Percentiles rank a stretch among this genome's conserved stretches.
phyloP scores from a whole-genome alignment of 164 flowering plant genomes.

The Sextonia rubra region DNA sequence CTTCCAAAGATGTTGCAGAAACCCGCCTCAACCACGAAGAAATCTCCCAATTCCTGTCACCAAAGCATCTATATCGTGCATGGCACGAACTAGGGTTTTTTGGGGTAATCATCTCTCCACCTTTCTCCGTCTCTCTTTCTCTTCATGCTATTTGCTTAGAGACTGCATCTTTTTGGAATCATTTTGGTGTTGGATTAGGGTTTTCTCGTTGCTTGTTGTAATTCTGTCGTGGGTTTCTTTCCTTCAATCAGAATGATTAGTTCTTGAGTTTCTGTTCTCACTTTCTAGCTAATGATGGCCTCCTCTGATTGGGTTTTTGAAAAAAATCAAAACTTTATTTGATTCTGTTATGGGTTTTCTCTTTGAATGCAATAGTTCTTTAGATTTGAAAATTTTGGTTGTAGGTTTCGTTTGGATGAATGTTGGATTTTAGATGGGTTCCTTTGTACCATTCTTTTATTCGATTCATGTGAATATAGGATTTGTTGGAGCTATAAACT shows the following conservation, averaged over 20 bases:
- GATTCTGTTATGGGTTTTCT: too few relatives aligned
- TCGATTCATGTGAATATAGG: neutral
- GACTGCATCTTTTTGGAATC: neutral
- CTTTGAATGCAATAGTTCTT: neutral
- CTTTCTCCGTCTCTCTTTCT: neutral
- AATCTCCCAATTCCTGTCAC: slow-evolving; percentile 6
- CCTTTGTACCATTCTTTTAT: neutral
- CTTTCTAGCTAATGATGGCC: neutral
- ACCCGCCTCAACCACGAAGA: slow-evolving; percentile 5
- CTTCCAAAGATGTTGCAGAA: slow-evolving; percentile 24
- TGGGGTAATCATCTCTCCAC: neutral
- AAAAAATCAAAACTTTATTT: too few relatives aligned
- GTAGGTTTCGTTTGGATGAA: neutral
- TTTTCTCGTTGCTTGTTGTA: neutral
- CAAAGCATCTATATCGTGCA: neutral
- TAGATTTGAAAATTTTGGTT: neutral
- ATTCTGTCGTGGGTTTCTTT: neutral
- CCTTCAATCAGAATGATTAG: neutral
- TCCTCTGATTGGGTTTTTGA: too few relatives aligned
- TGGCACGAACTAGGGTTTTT: slow-evolving; percentile 16
- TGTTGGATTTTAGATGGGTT: neutral
- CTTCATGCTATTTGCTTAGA: neutral
- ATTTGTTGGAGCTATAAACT: neutral
- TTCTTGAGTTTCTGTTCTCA: neutral
- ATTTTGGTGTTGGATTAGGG: neutral